phyloP scores from a whole-genome alignment of 1,284 basidiomycete genomes.

The Cystobasidiaceae sp. region DNA sequence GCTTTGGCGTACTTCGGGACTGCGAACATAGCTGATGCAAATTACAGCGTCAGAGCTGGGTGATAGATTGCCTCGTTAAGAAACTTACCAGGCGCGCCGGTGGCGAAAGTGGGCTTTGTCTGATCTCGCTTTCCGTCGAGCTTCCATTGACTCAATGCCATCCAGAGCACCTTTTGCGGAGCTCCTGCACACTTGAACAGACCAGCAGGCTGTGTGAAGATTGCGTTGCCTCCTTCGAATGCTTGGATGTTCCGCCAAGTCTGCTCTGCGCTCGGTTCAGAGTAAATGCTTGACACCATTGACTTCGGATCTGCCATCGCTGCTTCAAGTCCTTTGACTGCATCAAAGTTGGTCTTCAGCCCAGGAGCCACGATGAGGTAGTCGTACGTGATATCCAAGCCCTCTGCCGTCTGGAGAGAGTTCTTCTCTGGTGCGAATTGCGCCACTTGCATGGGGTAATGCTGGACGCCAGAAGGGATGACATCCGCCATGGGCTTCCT shows the following conservation, averaged over 20 bases:
- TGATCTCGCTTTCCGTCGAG: conserved; percentile 45
- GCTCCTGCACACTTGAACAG: conserved; percentile 91
- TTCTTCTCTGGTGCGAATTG: conserved; percentile 71
- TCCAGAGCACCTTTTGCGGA: conserved; percentile 45
- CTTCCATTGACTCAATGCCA: conserved; percentile 30
- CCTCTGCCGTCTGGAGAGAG: conserved; percentile 63
- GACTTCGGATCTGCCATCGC: conserved; percentile 71
- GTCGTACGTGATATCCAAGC: conserved; percentile 74
- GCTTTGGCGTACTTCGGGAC: conserved; percentile 84
- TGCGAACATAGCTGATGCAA: conserved; percentile 66
- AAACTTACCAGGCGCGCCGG: conserved; percentile 52
- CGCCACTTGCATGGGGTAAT: conserved; percentile 68
- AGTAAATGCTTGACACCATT: conserved; percentile 92
- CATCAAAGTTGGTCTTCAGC: conserved; percentile 68
- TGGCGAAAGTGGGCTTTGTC: conserved; percentile 74
- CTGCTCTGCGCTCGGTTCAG: conserved; percentile 79
- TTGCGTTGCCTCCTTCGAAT: conserved; percentile 70
- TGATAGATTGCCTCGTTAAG: not conserved
- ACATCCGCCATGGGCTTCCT: conserved; percentile 63
- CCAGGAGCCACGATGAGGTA: conserved; percentile 83
- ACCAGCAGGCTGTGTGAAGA: conserved; percentile 96
- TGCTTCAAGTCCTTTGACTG: conserved; percentile 67
- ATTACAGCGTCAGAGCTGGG: not conserved
- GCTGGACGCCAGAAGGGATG: conserved; percentile 64
- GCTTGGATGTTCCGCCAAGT: conserved; percentile 73